Base-by-base conservation (phyloP, 1,139 yeast genomes). In the Candida albicans region DNA sequence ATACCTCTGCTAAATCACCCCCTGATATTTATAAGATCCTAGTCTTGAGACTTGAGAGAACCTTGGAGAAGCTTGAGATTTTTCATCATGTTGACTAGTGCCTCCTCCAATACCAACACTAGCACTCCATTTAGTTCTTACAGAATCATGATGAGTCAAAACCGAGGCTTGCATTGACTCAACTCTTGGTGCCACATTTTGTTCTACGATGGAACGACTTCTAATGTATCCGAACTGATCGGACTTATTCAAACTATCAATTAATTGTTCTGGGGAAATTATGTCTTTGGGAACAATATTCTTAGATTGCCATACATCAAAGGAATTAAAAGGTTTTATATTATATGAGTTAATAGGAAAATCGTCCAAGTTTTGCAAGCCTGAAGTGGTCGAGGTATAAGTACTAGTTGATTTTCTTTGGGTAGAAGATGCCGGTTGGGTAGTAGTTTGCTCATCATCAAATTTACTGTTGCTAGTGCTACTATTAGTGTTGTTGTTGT, bases 321-420 rank as follows among this genome's bases (percentile, higher is more conserved):
- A 8, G 4, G 29, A 24, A 33, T 22, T 33, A 3, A n/a, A 11
- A 14, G 15, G 13, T 4, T 39, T 42, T 8, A 35, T 30, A 8
- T 42, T 26, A 28, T 27, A 61, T 1, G 59, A 52, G 41, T 64
- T 67, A 39, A 63, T 59, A 1, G 69, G 61, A 30, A 68, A 52
- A 30, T 61, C 65, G 10, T 68, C 71, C 37, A 66, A 57, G 32
- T 59, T 56, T 30, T 66, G 66, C 37, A 59, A 45, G 3, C 66
- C 18, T 22, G 46, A 37, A 2, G 46, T 37, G 25, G 57, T 59
- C 1, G 68, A 57, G 24, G 52, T 32, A 18, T 32, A 18, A 8
- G 34, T 50, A 22, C 42, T 35, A 10, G 50, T 47, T 11, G 54
- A 48, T 7, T 44, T 41, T 4, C 45, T 39, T 22, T 47, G 43